Conservation (phyloP, 2,329 filamentous ascomycete genomes). For the Davidsoniella virescens region DNA sequence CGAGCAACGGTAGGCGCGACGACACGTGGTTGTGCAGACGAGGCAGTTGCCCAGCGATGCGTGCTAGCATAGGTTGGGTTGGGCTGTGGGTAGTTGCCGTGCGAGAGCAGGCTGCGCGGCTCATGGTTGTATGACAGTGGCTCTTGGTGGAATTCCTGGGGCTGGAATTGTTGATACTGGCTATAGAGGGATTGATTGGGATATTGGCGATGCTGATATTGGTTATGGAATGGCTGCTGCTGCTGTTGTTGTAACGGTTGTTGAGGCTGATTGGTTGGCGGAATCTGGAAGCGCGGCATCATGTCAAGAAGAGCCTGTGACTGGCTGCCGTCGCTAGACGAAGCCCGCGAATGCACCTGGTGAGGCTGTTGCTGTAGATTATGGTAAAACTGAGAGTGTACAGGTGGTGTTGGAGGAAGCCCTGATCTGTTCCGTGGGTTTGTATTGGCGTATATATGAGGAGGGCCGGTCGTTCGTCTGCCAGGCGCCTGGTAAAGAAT, state of each 20-base stretch:
- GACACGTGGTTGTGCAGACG: background rate
- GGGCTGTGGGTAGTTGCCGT: background rate
- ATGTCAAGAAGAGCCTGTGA: background rate
- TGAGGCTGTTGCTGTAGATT: background rate
- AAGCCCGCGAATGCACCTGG: background rate
- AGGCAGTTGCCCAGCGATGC: conserved; percentile 1
- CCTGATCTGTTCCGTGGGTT: background rate
- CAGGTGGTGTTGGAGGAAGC: background rate
- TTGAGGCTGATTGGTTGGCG: background rate
- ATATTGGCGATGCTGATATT: too few relatives aligned
- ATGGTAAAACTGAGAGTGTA: background rate
- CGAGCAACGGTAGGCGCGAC: background rate
- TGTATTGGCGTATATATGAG: background rate
- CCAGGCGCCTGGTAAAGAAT: too few relatives aligned
- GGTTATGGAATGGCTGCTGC: background rate
- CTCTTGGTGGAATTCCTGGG: background rate
- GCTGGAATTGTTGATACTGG: background rate
- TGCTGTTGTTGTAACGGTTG: background rate
- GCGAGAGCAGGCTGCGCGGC: background rate
- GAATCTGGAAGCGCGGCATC: background rate
- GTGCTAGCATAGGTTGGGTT: background rate
- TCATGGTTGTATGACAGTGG: background rate
- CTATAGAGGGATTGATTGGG: too few relatives aligned
- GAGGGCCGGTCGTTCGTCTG: too few relatives aligned
- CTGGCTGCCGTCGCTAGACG: background rate